Percentiles rank a stretch among this genome's conserved stretches.
phyloP scores from a whole-genome alignment of 2,329 filamentous ascomycete genomes.

The Fusarium setosum region DNA sequence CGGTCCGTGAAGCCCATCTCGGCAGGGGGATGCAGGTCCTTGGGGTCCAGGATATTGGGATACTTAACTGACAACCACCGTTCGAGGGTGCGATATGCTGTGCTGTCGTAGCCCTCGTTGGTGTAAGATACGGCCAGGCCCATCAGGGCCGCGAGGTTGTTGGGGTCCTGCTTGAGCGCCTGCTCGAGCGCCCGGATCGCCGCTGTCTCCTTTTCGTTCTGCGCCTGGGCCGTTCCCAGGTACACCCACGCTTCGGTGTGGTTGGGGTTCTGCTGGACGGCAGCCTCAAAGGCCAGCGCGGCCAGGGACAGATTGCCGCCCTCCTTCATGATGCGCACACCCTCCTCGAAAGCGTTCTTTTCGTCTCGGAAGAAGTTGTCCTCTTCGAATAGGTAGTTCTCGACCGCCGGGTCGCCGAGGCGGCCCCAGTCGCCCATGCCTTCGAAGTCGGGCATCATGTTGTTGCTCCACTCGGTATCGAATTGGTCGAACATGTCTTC shows the following conservation, averaged over 20 bases:
- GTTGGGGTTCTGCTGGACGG: conserved; percentile 87
- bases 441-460: conserved; percentile 67
- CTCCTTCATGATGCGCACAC: conserved; percentile 90
- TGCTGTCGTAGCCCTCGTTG: conserved; percentile 98
- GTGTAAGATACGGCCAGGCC: conserved; percentile 96
- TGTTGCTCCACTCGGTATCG: conserved; percentile 82
- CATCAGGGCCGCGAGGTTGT: conserved; percentile 92
- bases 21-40: conserved; percentile 77
- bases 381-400: conserved; percentile 94
- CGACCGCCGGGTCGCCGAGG: conserved; percentile 80
- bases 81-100: conserved; percentile 94
- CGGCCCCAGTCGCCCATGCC: conserved; percentile 71
- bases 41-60: conserved; percentile 80
- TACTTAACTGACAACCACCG: conserved; percentile 98
- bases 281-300: conserved; percentile 94
- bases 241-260: conserved; percentile 96
- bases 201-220: conserved; percentile 98
- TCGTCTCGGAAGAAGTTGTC: conserved; percentile 90
- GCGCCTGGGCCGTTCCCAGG: conserved; percentile 90
- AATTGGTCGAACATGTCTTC: conserved; percentile 74
- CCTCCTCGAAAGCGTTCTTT: conserved; percentile 90
- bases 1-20: conserved; percentile 96
- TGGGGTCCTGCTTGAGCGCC: conserved; percentile 87
- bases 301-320: conserved; percentile 95
- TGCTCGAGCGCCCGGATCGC: conserved; percentile 95